Conservation (phyloP, 2,329 filamentous ascomycete species). For the Aspergillaceae sp. region DNA sequence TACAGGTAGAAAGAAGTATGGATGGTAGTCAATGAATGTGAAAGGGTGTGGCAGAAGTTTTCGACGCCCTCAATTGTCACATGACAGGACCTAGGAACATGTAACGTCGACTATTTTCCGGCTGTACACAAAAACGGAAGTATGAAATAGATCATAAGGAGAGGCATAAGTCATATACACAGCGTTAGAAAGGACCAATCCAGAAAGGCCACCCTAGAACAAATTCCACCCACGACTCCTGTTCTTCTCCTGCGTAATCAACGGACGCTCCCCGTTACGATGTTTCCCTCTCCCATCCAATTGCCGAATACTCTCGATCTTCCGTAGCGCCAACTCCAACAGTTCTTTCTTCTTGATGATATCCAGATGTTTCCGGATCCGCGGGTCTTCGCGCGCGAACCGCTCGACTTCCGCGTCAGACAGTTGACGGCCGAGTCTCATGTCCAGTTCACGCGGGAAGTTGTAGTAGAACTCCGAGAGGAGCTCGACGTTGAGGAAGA, state of each 20-base stretch:
- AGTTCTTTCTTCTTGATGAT: constrained; percentile 87
- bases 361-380: constrained; percentile 80
- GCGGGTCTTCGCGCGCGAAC: constrained; percentile 88
- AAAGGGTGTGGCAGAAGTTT: too few relatives aligned
- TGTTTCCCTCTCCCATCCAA: constrained; percentile 67
- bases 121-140: too few relatives aligned
- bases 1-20: too few relatives aligned
- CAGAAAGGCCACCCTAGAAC: background rate
- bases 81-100: background rate
- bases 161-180: too few relatives aligned
- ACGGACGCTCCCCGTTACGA: constrained; percentile 31
- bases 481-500: constrained; percentile 95
- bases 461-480: constrained; percentile 97
- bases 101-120: too few relatives aligned
- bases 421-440: constrained; percentile 72
- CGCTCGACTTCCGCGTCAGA: constrained; percentile 72
- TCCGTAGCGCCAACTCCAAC: constrained; percentile 83
- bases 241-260: constrained; percentile 25
- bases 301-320: constrained; percentile 85
- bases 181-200: background rate
- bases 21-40: too few relatives aligned
- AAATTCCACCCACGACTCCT: constrained; percentile 33
- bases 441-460: constrained; percentile 86
- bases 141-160: too few relatives aligned
- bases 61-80: too few relatives aligned